phyloP scores from a whole-genome alignment of 345 rosid species.

The Murraya paniculata region DNA sequence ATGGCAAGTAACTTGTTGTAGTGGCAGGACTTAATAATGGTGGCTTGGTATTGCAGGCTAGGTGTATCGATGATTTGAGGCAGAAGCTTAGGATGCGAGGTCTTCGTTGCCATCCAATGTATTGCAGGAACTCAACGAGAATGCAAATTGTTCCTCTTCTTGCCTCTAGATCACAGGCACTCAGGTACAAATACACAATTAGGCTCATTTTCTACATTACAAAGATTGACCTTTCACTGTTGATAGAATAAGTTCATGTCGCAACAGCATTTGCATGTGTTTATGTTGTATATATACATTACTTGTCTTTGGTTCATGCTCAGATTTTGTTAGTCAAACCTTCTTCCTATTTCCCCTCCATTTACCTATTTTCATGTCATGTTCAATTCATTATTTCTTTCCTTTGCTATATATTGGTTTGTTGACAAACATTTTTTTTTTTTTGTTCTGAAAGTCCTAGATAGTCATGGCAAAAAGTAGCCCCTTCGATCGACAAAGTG shows the following conservation, averaged over 20 bases:
- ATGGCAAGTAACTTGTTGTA: not conserved
- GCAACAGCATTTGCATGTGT: not conserved
- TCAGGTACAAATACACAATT: conserved; percentile 45
- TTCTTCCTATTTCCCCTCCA: too few relatives aligned
- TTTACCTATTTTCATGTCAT: too few relatives aligned
- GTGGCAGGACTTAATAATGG: conserved; percentile 15
- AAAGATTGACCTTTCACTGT: not conserved
- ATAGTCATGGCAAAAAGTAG: too few relatives aligned
- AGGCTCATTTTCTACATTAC: not conserved
- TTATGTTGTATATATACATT: not conserved
- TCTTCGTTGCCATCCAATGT: conserved; percentile 96
- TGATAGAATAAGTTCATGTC: not conserved
- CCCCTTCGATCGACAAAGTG: too few relatives aligned
- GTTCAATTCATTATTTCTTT: too few relatives aligned
- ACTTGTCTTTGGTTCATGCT: too few relatives aligned
- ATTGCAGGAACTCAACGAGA: conserved; percentile 78
- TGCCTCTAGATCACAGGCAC: conserved; percentile 94
- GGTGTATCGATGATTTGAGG: conserved; percentile 78
- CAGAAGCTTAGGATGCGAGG: conserved; percentile 94
- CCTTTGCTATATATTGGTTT: too few relatives aligned
- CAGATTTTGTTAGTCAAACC: too few relatives aligned
- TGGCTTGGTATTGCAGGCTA: conserved; percentile 48
- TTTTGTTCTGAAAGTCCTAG: too few relatives aligned
- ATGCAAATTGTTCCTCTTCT: conserved; percentile 83
- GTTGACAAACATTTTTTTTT: too few relatives aligned